Conservation (phyloP, 2,329 filamentous ascomycete species). For the Colletotrichum graminicola region DNA sequence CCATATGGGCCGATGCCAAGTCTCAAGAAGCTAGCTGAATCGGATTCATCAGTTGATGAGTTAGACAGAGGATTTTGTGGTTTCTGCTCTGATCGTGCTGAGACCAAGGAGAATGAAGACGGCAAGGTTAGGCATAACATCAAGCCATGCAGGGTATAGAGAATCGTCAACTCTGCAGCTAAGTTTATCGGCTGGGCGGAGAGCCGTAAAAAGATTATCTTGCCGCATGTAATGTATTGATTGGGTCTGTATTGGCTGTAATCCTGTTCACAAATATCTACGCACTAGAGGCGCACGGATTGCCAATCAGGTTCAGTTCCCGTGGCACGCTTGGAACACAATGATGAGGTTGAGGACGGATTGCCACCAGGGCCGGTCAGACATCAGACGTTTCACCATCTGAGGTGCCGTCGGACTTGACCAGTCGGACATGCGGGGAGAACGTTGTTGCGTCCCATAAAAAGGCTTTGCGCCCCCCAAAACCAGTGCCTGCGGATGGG, state of each 20-base stretch:
- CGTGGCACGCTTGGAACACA: background rate
- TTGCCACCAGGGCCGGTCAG: background rate
- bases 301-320: background rate
- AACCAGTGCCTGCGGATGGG: background rate
- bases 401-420: slow-evolving; percentile 3
- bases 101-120: too few relatives aligned
- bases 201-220: background rate
- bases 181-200: background rate
- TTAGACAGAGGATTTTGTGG: too few relatives aligned
- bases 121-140: too few relatives aligned
- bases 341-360: background rate
- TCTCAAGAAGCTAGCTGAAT: too few relatives aligned
- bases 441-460: slow-evolving; percentile 22
- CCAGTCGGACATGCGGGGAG: slow-evolving; percentile 29
- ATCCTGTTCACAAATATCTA: background rate
- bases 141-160: too few relatives aligned
- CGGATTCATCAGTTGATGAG: too few relatives aligned
- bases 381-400: slow-evolving; percentile 38
- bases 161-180: too few relatives aligned
- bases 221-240: background rate
- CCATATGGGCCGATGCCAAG: background rate
- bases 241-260: background rate
- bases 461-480: slow-evolving; percentile 1
- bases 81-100: too few relatives aligned
- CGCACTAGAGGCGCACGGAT: background rate